Evolutionary conservation across 2,329 filamentous ascomycete species (phyloP), one percentile per base, ranked within the genome.

Genomic region (Aspergillus sp.): DNA sequence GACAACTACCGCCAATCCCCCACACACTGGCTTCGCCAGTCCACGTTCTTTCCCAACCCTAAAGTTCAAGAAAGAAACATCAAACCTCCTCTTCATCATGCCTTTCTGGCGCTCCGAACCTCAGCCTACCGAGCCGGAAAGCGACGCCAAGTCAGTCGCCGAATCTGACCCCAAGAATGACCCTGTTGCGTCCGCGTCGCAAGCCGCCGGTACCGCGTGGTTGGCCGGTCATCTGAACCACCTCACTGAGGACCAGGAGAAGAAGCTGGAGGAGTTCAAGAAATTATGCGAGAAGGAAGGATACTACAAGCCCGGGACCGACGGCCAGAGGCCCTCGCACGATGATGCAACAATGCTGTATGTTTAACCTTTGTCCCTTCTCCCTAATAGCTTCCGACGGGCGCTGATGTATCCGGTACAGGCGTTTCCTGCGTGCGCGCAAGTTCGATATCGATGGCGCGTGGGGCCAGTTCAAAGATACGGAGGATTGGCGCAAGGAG

Each of bases 401-500:
- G 36, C 7, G 35, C 51, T 52, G 35, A 52, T 35, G n/a, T 13
- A 8, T 6, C 13, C 8, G 43, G 5, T 20, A 17, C 49, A 94
- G 90, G 56, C 90, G 92, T 54, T 96, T 88, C 71, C 79, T 96
- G 47, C 88, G 92, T 63, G 92, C 92, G 32, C 85, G 92, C 51
- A 88, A 85, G 71, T 96, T 93, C 78, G 76, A 87, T 24, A 82
- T 89, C 9, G 74, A 84, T 60, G 90, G 93, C 60, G 92, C 92
- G 11, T 86, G 86, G 68, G 80, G 76, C 53, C 92, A 96, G 74
- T 95, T 96, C 75, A 85, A 86, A 64, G 89, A 91, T 50, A 96
- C 91, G 0, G 90, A 95, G 72, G 83, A 89, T 53, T 96, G 92
- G 89, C 85, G 92, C 55, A 82, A 82, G 60, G 84, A 88, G 56